Evolutionary conservation across 2,329 filamentous ascomycete genomes (phyloP), one percentile per base, ranked within the genome.

Genomic region (Trichoderma sp.): DNA sequence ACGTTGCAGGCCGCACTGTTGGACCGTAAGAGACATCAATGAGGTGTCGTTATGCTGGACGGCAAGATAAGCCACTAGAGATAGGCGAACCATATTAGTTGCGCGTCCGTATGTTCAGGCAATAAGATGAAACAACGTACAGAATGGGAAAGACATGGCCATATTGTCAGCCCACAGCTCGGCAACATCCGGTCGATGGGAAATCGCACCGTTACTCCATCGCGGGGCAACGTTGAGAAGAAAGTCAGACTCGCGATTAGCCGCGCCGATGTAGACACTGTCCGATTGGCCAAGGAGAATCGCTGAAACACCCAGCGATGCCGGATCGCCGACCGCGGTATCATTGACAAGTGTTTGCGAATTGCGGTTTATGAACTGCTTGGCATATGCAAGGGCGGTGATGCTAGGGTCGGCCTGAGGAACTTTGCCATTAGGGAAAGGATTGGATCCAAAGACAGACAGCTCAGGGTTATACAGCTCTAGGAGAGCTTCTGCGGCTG

Each of bases 151-250:
- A 4, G 72, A 73, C 72, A 73, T 73, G 57, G 72, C 72, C 71
- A 73, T 68, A 36, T 73, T 73, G 47, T 73, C 72, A 15, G 71
- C 71, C 72, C 72, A 73, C 11, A 73, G 66, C 71, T 73, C 72
- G 6, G 61, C 62, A 47, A 73, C 62, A 62, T 73, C 71, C 3
- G 67, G 55, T 12, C 72, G 61, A 32, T 73, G 72, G 6, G 72
- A 73, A 17, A 73, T 72, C 4, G 72, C 72, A 5, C 72, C 72
- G 32, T 73, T 73, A 15, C 17, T 20, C n/a, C 32, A 73, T 47
- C 50, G 39, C 4, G 72, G 72, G 3, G 53, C 71, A 55, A 68
- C 26, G 9, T 71, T 55, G n/a, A 71, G 39, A 2, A 73, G n/a
- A 30, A 68, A 72, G 12, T 73, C 58, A 3, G 72, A 63, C 47